A percentile compares a stretch with the other conserved stretches of the same genome.
These are phyloP conservation scores for Pseudogymnoascus sp. DNA, from an alignment of 2,329 filamentous ascomycete species.

Conservation along the genomic window DNA sequence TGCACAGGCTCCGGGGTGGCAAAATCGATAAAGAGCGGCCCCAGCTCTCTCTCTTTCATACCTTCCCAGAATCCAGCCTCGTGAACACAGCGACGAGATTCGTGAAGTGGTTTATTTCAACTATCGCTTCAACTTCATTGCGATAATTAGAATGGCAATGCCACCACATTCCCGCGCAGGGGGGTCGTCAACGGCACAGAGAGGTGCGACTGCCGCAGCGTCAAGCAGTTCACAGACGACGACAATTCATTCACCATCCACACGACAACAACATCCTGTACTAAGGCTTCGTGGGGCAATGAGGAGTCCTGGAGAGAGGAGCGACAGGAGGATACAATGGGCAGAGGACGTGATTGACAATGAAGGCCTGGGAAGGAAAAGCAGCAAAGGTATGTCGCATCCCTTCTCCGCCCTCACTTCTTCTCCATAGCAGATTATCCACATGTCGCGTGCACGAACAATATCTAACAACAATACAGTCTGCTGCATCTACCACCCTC, in stretches of 20 bases:
- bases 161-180: neutral
- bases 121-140: neutral
- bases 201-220: neutral
- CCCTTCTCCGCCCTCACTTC: neutral
- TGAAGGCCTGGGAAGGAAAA: constrained; percentile 88
- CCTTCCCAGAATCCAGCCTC: neutral
- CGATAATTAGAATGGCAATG: neutral
- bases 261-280: constrained; percentile 17
- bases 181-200: neutral
- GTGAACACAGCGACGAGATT: neutral
- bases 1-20: neutral
- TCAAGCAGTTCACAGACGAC: neutral
- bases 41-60: neutral
- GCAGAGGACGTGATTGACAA: constrained; percentile 91
- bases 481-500: constrained; percentile 97
- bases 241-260: neutral
- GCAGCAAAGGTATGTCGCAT: constrained; percentile 67
- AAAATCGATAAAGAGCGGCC: neutral
- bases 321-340: constrained; percentile 71
- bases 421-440: neutral
- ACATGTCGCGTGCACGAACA: neutral
- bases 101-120: neutral
- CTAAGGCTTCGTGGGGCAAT: constrained; percentile 24
- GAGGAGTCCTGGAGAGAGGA: constrained; percentile 11
- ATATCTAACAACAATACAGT: constrained; percentile 42